A percentile compares a stretch with the other conserved stretches of the same genome.
Conservation (phyloP, 1,284 basidiomycete species). For the Cryptococcus sp. region DNA sequence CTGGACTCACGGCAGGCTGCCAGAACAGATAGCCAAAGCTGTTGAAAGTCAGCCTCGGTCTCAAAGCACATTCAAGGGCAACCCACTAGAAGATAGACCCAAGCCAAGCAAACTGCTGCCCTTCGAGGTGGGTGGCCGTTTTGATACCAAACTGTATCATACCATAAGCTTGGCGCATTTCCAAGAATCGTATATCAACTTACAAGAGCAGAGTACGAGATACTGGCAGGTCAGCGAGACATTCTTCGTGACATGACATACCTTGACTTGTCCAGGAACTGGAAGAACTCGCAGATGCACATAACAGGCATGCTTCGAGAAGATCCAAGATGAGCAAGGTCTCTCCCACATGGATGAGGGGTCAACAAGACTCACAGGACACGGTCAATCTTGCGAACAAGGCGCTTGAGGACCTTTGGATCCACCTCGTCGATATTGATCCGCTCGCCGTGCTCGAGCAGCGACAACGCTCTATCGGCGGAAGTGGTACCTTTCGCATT, state of each 20-base stretch:
- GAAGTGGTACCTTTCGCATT: slow-evolving; percentile 4
- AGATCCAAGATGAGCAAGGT: background rate
- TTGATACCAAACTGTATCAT: slow-evolving; percentile 3
- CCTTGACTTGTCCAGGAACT: slow-evolving; percentile 8
- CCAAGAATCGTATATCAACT: no score
- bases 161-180: no score
- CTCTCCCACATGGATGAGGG: background rate
- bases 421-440: slow-evolving; percentile 4
- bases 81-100: slow-evolving; percentile 8
- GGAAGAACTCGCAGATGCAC: slow-evolving; percentile 9
- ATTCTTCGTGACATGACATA: no score
- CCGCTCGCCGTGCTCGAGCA: slow-evolving; percentile 1
- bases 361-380: background rate
- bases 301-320: slow-evolving; percentile 5
- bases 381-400: slow-evolving; percentile 7
- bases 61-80: background rate
- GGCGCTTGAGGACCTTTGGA: background rate
- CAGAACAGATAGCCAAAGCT: slow-evolving; percentile 16
- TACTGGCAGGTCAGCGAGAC: background rate
- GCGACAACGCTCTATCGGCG: slow-evolving; percentile 1
- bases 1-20: slow-evolving; percentile 5
- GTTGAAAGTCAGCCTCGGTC: background rate
- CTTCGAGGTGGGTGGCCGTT: slow-evolving; percentile 7
- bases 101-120: slow-evolving; percentile 17
- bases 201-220: slow-evolving; percentile 4